Base-by-base conservation (phyloP, 139 green algal genomes). In the Edaphochlamys debaryana region DNA sequence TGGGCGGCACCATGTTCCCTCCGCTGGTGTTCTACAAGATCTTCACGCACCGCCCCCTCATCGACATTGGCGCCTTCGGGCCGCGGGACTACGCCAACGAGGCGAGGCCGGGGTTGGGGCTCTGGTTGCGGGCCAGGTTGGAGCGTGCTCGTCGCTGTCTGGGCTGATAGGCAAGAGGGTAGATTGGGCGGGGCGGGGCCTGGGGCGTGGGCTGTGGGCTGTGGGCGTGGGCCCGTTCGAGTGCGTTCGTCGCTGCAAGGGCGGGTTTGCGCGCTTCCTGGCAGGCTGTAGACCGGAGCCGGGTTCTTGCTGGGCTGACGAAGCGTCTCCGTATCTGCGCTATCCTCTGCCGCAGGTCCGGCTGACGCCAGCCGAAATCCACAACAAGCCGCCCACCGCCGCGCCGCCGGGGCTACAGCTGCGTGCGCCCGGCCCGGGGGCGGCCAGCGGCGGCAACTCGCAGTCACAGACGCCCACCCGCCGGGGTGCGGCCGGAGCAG, bases 1-100 rank as follows among this genome's bases (percentile, higher is more conserved):
- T 97, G 38, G 93, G 93, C 5, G 94, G 94, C 34, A 79, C 42
- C 22, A 85, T 83, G 20, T 96, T 95, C 72, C 94, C 94, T 2
- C 94, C 94, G 0, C 82, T 91, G n/a, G 80, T 97, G 30, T 92
- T 94, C 50, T 97, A 96, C 89, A 96, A 96, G 69, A 94, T 97
- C 29, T 96, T 91, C 87, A 96, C 93, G 40, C 92, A 96, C 79
- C 68, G 79, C 5, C 48, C 56, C 67, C 50, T 76, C 54, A 34
- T 77, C 50, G 85, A 91, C 48, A 87, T 90, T 45, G 70, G 84
- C 58, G 82, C 90, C 32, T 94, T 91, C 82, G 87, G 87, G n/a
- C 89, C 90, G 8, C 85, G 88, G 0, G 84, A 92, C 80, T 92
- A 94, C 58, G 88, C 88, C 1, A 69, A 71, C 19, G 88, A 94